Conservation (phyloP, 2,329 filamentous ascomycete genomes). For the Aspergillus eucalypticola region DNA sequence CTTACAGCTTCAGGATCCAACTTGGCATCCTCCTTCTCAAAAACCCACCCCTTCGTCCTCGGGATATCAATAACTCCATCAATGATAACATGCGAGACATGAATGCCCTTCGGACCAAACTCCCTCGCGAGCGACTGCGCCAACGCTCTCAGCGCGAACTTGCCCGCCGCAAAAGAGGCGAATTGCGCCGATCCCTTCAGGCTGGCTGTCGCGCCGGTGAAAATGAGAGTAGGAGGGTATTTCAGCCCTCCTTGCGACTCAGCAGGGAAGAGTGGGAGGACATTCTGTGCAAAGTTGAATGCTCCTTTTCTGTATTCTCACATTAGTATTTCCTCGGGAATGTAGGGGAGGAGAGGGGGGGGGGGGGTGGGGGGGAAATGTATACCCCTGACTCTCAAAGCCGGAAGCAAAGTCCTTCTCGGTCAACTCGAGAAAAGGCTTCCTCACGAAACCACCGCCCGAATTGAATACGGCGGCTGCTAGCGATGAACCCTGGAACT, state of each 20-base stretch:
- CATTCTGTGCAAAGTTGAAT: constrained; percentile 72
- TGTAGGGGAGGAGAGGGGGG: too few species aligned
- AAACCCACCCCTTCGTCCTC: constrained; percentile 62
- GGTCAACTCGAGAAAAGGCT: constrained; percentile 62
- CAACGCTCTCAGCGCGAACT: constrained; percentile 75
- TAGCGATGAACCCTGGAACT: constrained; percentile 49
- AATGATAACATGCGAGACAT: constrained; percentile 79
- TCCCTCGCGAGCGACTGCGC: constrained; percentile 76
- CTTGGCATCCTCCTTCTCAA: constrained; percentile 64
- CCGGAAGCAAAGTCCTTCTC: constrained; percentile 58
- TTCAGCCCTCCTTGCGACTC: constrained; percentile 42
- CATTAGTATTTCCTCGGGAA: background rate
- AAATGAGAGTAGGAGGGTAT: constrained; percentile 75
- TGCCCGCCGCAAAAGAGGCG: constrained; percentile 72
- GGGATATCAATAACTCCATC: constrained; percentile 86
- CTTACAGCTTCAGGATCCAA: constrained; percentile 73
- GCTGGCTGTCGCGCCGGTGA: constrained; percentile 84
- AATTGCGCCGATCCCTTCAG: constrained; percentile 70
- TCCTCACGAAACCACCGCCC: constrained; percentile 57
- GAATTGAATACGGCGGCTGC: constrained; percentile 64
- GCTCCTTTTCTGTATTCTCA: constrained; percentile 54
- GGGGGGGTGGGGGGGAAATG: too few species aligned
- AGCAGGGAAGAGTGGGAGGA: constrained; percentile 68
- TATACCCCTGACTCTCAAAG: constrained; percentile 53
- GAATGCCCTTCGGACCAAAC: constrained; percentile 80